Conservation (phyloP, 208 protist species). For the Borovskyia barvae region DNA sequence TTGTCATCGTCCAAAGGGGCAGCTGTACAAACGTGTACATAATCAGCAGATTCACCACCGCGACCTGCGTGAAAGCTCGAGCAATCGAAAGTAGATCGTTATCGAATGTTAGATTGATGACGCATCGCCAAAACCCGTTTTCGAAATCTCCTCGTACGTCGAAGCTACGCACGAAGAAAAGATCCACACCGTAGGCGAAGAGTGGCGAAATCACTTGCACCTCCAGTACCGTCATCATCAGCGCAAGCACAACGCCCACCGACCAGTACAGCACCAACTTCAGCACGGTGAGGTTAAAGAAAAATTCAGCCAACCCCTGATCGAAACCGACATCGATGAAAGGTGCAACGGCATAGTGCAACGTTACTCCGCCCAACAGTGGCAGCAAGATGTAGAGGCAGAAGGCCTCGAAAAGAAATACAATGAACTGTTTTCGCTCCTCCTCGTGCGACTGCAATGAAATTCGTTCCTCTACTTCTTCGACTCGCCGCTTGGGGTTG, state of each 20-base stretch:
- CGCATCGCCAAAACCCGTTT: constrained; percentile 47
- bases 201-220: constrained; percentile 45
- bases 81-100: constrained; percentile 44
- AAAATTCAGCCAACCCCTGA: constrained; percentile 23
- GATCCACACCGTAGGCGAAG: constrained; percentile 80
- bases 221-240: constrained; percentile 59
- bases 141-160: constrained; percentile 51
- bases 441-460: constrained; percentile 29
- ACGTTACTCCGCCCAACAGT: constrained; percentile 41
- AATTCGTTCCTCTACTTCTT: constrained; percentile 47
- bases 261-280: constrained; percentile 59
- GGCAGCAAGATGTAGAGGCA: constrained; percentile 54
- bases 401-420: constrained; percentile 50
- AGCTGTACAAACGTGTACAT: constrained; percentile 54
- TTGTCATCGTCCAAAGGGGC: constrained; percentile 33
- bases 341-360: constrained; percentile 58
- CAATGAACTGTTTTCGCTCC: constrained; percentile 43
- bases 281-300: constrained; percentile 31
- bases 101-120: constrained; percentile 67
- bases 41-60: constrained; percentile 41
- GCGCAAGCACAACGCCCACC: constrained; percentile 39
- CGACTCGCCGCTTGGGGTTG: constrained; percentile 34
- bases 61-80: constrained; percentile 43
- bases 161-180: constrained; percentile 74
- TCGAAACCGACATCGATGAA: constrained; percentile 48